A percentile compares a stretch with the other conserved stretches of the same genome.
phyloP scores from a whole-genome alignment of 2,329 filamentous ascomycete species.

The Phialocephala sp. region DNA sequence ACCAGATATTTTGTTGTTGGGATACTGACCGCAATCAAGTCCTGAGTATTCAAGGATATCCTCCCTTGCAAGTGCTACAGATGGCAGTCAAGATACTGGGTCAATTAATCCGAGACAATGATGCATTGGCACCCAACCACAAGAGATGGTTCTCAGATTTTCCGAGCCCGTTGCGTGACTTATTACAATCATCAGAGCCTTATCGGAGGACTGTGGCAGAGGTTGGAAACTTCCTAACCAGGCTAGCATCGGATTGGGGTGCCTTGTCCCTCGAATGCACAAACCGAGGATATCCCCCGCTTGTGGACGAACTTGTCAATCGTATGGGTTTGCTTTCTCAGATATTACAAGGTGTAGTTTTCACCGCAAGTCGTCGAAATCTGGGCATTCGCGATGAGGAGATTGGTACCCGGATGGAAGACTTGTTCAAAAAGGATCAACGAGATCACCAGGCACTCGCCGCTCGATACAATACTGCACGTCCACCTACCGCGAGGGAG shows the following conservation, averaged over 20 bases:
- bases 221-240: slow-evolving; percentile 52
- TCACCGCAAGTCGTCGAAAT: slow-evolving; percentile 56
- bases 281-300: slow-evolving; percentile 54
- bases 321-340: slow-evolving; percentile 55
- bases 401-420: slow-evolving; percentile 44
- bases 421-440: slow-evolving; percentile 47
- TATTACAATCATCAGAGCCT: slow-evolving; percentile 40
- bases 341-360: slow-evolving; percentile 59
- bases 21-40: slow-evolving; percentile 39
- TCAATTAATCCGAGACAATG: slow-evolving; percentile 53
- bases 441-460: slow-evolving; percentile 40
- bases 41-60: slow-evolving; percentile 45
- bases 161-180: slow-evolving; percentile 46
- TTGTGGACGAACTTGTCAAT: slow-evolving; percentile 60
- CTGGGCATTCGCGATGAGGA: slow-evolving; percentile 48
- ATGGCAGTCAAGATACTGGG: slow-evolving; percentile 46
- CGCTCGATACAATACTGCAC: slow-evolving; percentile 35
- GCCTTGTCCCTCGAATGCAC: slow-evolving; percentile 46
- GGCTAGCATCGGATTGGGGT: slow-evolving; percentile 51
- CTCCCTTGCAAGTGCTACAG: slow-evolving; percentile 31
- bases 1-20: slow-evolving; percentile 69
- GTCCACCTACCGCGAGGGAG: slow-evolving; percentile 38
- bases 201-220: slow-evolving; percentile 42
- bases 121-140: slow-evolving; percentile 46
- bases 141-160: slow-evolving; percentile 54